Percentiles rank a stretch among this genome's conserved stretches.
These are phyloP conservation scores for Penicillium fuscoglaucum DNA, from an alignment of 2,329 filamentous ascomycete species.

Conservation along the genomic window DNA sequence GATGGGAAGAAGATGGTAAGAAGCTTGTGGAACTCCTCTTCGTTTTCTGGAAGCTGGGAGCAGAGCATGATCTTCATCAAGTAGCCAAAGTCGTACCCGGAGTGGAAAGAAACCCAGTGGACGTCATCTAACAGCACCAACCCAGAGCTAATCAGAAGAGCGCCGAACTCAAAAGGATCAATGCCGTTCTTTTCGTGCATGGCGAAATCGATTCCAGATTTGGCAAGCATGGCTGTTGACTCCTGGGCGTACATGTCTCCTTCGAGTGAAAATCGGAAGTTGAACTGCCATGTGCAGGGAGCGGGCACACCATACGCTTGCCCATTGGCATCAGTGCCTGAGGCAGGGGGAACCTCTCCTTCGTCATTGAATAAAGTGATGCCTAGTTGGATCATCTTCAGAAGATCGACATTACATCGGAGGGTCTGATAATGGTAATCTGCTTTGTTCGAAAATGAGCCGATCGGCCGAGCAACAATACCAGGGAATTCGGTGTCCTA, in stretches of 20 bases:
- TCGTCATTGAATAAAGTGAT: conserved; percentile 90
- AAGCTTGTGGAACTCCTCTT: conserved; percentile 82
- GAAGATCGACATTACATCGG: conserved; percentile 92
- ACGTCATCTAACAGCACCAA: conserved; percentile 84
- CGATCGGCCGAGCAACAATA: conserved; percentile 92
- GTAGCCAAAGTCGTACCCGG: conserved; percentile 97
- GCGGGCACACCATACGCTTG: conserved; percentile 57
- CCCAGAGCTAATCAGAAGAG: conserved; percentile 86
- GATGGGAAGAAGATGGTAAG: conserved; percentile 92
- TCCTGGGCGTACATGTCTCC: conserved; percentile 98
- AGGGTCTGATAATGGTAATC: conserved; percentile 99
- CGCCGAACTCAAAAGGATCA: conserved; percentile 83
- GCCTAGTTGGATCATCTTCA: conserved; percentile 96
- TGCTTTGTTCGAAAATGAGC: conserved; percentile 88
- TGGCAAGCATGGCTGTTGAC: conserved; percentile 86
- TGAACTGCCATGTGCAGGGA: conserved; percentile 97
- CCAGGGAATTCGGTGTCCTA: conserved; percentile 99
- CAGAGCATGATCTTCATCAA: conserved; percentile 90
- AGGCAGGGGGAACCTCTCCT: conserved; percentile 78
- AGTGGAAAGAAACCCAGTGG: conserved; percentile 96
- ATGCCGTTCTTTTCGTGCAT: conserved; percentile 85
- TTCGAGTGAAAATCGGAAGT: conserved; percentile 93
- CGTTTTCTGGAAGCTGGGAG: conserved; percentile 80
- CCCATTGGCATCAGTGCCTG: conserved; percentile 56
- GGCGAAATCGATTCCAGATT: conserved; percentile 89